Percentiles rank a stretch among this genome's conserved stretches.
Conservation (phyloP, 257 asterid genomes). For the Scutellaria baicalensis region DNA sequence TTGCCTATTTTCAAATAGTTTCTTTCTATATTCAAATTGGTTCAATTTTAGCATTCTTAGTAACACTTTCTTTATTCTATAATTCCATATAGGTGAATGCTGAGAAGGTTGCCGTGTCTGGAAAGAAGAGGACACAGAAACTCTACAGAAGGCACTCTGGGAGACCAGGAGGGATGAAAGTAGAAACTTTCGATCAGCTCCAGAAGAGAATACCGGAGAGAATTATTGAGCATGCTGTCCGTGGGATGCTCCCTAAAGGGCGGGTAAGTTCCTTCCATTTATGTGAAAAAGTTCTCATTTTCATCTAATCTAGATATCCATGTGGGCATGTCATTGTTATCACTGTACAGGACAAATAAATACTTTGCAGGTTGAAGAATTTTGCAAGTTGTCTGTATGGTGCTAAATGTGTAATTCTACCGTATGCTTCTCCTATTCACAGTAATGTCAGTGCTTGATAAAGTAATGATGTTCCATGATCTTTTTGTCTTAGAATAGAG, state of each 20-base stretch:
- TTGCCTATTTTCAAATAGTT: background rate
- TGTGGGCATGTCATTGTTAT: background rate
- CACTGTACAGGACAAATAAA: background rate
- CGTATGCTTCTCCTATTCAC: background rate
- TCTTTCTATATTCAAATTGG: background rate
- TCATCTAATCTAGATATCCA: background rate
- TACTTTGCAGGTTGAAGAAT: background rate
- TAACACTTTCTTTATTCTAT: background rate
- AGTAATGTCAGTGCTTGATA: no score
- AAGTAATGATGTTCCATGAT: no score
- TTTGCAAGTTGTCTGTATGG: background rate
- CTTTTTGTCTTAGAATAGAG: background rate
- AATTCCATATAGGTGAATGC: slow-evolving; percentile 59
- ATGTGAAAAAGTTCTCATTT: background rate
- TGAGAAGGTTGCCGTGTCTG: slow-evolving; percentile 86
- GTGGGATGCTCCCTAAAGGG: slow-evolving; percentile 98
- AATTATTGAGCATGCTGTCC: slow-evolving; percentile 94
- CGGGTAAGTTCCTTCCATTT: slow-evolving; percentile 42
- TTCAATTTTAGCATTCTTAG: background rate
- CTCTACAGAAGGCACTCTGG: slow-evolving; percentile 90
- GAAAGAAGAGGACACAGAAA: slow-evolving; percentile 82
- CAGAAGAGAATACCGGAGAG: slow-evolving; percentile 88
- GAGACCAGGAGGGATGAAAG: slow-evolving; percentile 95
- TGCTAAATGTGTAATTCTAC: background rate
- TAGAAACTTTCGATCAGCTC: slow-evolving; percentile 90